phyloP scores from a whole-genome alignment of 169 alveolate species.

The Cryptosporidium sp. region DNA sequence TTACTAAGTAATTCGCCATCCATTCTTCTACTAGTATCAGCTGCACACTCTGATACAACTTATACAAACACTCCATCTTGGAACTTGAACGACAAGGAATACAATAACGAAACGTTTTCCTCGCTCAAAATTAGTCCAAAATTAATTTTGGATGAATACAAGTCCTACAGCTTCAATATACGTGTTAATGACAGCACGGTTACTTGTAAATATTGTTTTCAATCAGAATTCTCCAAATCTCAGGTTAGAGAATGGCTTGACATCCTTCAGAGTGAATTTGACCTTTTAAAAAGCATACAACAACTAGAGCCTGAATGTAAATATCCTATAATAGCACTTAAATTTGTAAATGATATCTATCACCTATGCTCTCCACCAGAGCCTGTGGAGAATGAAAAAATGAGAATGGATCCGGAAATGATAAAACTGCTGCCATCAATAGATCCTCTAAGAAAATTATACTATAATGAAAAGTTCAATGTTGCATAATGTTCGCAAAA shows the following conservation, averaged over 20 bases:
- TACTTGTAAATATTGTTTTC: slow-evolving; percentile 18
- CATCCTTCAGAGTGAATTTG: slow-evolving; percentile 2
- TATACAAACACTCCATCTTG: slow-evolving; percentile 8
- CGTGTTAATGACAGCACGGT: neutral
- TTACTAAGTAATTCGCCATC: neutral
- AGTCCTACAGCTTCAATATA: neutral
- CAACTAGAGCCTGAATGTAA: slow-evolving; percentile 54
- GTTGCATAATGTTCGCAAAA: neutral
- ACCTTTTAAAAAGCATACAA: slow-evolving; percentile 5
- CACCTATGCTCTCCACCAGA: slow-evolving; percentile 14
- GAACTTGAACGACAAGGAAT: neutral
- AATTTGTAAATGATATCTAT: slow-evolving; percentile 11
- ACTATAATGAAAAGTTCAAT: slow-evolving; percentile 21
- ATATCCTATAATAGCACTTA: slow-evolving; percentile 55
- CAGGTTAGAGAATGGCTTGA: neutral
- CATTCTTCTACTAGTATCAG: neutral
- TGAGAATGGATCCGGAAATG: neutral
- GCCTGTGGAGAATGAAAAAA: neutral
- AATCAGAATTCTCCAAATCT: neutral
- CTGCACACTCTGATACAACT: neutral
- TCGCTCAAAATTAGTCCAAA: slow-evolving; percentile 4
- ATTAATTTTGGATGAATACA: neutral
- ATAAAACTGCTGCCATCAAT: neutral
- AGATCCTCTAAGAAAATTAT: slow-evolving; percentile 45
- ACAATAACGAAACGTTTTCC: neutral